A percentile compares a stretch with the other conserved stretches of the same genome.
Conservation (phyloP, 805 yeast genomes). For the Candida taoyuanica region DNA sequence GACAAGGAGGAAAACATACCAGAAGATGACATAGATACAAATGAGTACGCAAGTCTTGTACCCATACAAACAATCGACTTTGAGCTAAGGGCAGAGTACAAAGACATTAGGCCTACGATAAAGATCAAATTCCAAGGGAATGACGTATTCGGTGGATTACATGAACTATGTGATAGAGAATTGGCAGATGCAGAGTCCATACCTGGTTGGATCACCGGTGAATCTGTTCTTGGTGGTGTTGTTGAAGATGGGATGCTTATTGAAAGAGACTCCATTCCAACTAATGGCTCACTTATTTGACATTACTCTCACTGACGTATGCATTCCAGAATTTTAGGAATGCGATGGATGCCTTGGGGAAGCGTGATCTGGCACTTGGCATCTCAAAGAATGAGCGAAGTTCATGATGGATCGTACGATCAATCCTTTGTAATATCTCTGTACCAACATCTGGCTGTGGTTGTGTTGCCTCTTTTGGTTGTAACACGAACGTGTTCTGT, state of each 20-base stretch:
- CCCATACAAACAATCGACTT: slow-evolving; percentile 55
- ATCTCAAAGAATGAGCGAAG: slow-evolving; percentile 14
- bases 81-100: slow-evolving; percentile 32
- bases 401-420: slow-evolving; percentile 12
- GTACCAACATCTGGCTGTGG: background rate
- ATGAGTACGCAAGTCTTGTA: slow-evolving; percentile 46
- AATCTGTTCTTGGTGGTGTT: slow-evolving; percentile 54
- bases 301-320: slow-evolving; percentile 17
- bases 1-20: slow-evolving; percentile 22
- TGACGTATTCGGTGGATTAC: slow-evolving; percentile 77
- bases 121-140: slow-evolving; percentile 46
- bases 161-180: slow-evolving; percentile 52
- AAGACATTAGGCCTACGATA: slow-evolving; percentile 20
- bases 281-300: slow-evolving; percentile 8
- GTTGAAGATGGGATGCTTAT: slow-evolving; percentile 33
- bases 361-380: slow-evolving; percentile 6
- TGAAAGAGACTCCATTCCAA: background rate
- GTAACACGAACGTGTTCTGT: background rate
- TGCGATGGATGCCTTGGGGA: slow-evolving; percentile 14
- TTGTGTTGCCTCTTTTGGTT: background rate
- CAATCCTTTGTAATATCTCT: slow-evolving; percentile 6
- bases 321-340: slow-evolving; percentile 17
- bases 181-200: slow-evolving; percentile 48
- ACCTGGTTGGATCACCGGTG: slow-evolving; percentile 81
- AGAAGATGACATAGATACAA: slow-evolving; percentile 18